These are phyloP conservation scores for Solanum chiquidenum DNA, from an alignment of 257 asterid genomes.

Conservation along the genomic window DNA sequence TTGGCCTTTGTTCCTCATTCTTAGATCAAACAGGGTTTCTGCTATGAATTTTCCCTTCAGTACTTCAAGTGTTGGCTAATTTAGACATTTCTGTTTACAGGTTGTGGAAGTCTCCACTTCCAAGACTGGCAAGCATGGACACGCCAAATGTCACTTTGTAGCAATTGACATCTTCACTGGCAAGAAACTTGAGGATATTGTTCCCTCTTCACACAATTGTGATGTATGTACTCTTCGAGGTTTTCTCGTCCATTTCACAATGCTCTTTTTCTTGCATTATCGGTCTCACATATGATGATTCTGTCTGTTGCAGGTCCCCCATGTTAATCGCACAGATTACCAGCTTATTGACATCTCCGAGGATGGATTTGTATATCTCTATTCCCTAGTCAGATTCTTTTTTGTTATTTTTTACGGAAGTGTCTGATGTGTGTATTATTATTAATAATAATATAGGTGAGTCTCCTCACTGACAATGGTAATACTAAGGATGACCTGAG, in stretches of 20 bases:
- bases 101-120: constrained; percentile 94
- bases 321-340: constrained; percentile 78
- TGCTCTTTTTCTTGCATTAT: neutral
- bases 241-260: neutral
- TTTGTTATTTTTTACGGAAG: neutral
- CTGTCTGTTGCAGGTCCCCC: constrained; percentile 56
- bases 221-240: constrained; percentile 28
- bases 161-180: constrained; percentile 75
- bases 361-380: constrained; percentile 70
- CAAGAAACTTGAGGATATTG: constrained; percentile 92
- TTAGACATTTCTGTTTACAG: constrained; percentile 10
- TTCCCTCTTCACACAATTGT: constrained; percentile 88
- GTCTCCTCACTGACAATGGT: constrained; percentile 75
- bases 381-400: neutral
- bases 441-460: constrained; percentile 32
- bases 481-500: constrained; percentile 84
- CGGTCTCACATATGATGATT: neutral
- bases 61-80: neutral
- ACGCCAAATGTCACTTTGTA: constrained; percentile 89
- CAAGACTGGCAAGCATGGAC: constrained; percentile 94
- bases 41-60: neutral
- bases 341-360: constrained; percentile 91
- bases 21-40: neutral
- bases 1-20: neutral
- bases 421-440: neutral